A percentile compares a stretch with the other conserved stretches of the same genome.
These are phyloP conservation scores for Tetradesmus obliquus DNA, from an alignment of 139 green algal species.

Conservation along the genomic window DNA sequence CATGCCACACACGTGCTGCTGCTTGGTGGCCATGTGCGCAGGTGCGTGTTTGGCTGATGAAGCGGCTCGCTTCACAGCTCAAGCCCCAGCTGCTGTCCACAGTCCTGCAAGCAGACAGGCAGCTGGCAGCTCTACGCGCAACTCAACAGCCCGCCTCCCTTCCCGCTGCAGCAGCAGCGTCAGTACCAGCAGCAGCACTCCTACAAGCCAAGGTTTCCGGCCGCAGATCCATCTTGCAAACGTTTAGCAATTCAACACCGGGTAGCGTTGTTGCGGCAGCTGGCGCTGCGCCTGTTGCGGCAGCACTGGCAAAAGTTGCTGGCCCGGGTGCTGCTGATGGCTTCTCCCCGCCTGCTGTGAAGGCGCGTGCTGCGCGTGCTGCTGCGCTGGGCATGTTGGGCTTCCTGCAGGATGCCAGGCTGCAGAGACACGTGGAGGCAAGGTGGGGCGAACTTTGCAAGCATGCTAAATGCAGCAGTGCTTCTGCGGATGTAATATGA, in stretches of 20 bases:
- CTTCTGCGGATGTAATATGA: no score
- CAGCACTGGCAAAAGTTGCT: background rate
- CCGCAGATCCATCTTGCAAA: background rate
- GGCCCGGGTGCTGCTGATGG: background rate
- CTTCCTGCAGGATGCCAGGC: background rate
- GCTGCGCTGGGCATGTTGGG: background rate
- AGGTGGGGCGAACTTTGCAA: background rate
- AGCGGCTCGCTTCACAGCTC: background rate
- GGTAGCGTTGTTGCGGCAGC: background rate
- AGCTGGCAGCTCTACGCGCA: background rate
- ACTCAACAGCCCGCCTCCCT: background rate
- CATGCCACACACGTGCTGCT: background rate
- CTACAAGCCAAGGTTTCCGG: background rate
- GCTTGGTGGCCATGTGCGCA: background rate
- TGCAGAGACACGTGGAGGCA: background rate
- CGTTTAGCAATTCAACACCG: background rate
- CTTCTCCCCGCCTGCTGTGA: background rate
- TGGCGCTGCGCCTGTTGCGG: background rate
- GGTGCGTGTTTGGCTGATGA: background rate
- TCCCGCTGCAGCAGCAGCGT: no score
- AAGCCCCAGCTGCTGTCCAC: background rate
- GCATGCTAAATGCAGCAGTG: no score
- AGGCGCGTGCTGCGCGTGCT: background rate
- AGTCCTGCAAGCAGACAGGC: background rate
- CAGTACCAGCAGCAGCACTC: background rate